Evolutionary conservation across 2,329 filamentous ascomycete species (phyloP), one percentile per base, ranked within the genome.

Genomic region (Colletotrichum spinosum): DNA sequence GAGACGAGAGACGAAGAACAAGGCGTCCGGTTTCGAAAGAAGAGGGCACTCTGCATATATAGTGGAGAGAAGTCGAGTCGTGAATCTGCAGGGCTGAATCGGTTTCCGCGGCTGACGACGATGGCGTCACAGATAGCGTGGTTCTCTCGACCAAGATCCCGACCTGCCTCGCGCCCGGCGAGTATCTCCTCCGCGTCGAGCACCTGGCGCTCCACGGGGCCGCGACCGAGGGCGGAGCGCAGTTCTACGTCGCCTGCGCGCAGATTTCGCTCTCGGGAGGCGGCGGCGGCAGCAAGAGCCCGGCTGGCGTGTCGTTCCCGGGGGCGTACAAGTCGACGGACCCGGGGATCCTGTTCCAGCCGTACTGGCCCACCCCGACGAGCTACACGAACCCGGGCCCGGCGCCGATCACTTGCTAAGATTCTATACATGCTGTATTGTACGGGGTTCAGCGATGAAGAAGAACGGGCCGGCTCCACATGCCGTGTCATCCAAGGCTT

Each of bases 161-260:
- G 6, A 42, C 62, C 2, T 65, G 62, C 52, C 48, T 65, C n/a
- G 51, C 62, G 39, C 41, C 52, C 10, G 82, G 82, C 48, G 80
- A 84, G 67, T 84, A 84, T 68, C 78, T 84, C 46, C 71, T 84
- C 11, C 78, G 82, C n/a, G 79, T 80, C 10, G 82, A 84, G 73
- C 81, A 84, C 67, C 79, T 84, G 60, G 82, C 76, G 6, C 76
- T 84, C 11, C 82, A 84, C 72, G 73, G 70, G 50, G 81, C 82
- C 3, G 71, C 75, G 42, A 69, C 70, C 5, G 71, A 72, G 5
- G 78, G 79, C 8, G 81, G 81, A 2, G 82, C 82, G 5, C 81
- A 84, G 71, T 78, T 80, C 52, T 84, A 84, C 67, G 74, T 83
- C 52, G 77, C 76, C 15, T 81, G 78, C 64, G 78, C 76, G 3